phyloP scores from a whole-genome alignment of 768 basidiomycete genomes.

The Tylopilus plumbeoviolaceoides region DNA sequence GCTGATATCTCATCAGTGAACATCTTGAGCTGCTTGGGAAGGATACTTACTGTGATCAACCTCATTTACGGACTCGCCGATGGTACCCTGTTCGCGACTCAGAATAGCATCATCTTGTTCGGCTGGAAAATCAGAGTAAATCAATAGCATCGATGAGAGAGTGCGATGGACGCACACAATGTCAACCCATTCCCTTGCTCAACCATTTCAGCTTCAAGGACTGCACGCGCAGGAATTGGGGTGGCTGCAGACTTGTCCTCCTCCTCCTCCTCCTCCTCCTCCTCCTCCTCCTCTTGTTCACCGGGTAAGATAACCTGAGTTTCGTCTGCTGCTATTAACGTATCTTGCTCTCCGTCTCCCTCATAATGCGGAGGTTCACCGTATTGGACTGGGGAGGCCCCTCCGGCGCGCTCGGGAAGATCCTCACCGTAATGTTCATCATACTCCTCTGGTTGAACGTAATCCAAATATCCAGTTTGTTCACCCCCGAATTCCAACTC shows the following conservation, averaged over 20 bases:
- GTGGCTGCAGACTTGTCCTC: constrained; percentile 13
- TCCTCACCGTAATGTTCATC: constrained; percentile 35
- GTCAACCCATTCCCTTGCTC: not conserved
- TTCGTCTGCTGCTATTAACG: constrained; percentile 19
- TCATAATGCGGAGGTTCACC: constrained; percentile 20
- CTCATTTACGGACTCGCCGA: constrained; percentile 4
- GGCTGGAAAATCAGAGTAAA: constrained; percentile 1
- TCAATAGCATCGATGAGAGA: not conserved
- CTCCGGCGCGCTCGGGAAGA: constrained; percentile 28
- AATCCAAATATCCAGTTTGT: constrained; percentile 32
- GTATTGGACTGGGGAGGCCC: constrained; percentile 9
- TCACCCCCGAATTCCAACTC: constrained; percentile 26
- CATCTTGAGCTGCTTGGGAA: not conserved
- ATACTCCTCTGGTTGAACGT: constrained; percentile 33
- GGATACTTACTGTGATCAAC: constrained; percentile 10
- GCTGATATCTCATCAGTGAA: constrained; percentile 5
- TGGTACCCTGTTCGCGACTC: not conserved
- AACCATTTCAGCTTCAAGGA: constrained; percentile 8
- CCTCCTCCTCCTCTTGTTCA: constrained; percentile 14
- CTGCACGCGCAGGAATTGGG: constrained; percentile 5
- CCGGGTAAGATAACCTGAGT: constrained; percentile 6
- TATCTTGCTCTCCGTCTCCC: constrained; percentile 22
- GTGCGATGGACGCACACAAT: constrained; percentile 6
- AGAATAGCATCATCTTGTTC: not conserved
- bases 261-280: constrained; percentile 15